phyloP scores from a whole-genome alignment of 2,329 filamentous ascomycete species.

The Phoma herbarum region DNA sequence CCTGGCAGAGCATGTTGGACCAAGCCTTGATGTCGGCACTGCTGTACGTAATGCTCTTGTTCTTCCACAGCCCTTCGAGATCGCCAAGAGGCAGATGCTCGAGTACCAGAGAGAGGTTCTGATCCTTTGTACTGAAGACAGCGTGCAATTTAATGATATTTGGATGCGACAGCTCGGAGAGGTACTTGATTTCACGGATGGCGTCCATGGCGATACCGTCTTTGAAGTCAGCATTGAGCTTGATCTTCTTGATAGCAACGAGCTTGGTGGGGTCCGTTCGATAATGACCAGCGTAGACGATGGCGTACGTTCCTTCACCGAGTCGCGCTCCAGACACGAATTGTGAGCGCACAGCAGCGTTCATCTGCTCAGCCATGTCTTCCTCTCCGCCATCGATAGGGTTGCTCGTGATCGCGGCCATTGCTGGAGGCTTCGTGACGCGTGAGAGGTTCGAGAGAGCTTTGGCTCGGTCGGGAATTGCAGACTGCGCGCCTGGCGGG shows the following conservation, averaged over 20 bases:
- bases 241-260: slow-evolving; percentile 95
- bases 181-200: slow-evolving; percentile 92
- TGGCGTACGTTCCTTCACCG: slow-evolving; percentile 95
- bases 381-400: slow-evolving; percentile 34
- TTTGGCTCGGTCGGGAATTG: slow-evolving; percentile 39
- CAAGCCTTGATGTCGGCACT: slow-evolving; percentile 94
- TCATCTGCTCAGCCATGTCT: slow-evolving; percentile 59
- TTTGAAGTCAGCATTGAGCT: slow-evolving; percentile 82
- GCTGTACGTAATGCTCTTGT: slow-evolving; percentile 82
- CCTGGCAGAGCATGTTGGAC: slow-evolving; percentile 96
- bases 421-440: slow-evolving; percentile 28
- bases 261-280: slow-evolving; percentile 73
- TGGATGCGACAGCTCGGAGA: slow-evolving; percentile 92
- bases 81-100: slow-evolving; percentile 95
- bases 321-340: slow-evolving; percentile 94
- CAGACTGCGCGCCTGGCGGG: slow-evolving; percentile 27
- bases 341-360: slow-evolving; percentile 71
- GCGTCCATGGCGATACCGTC: slow-evolving; percentile 95
- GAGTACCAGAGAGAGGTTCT: slow-evolving; percentile 94
- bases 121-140: slow-evolving; percentile 94
- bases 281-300: slow-evolving; percentile 89
- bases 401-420: slow-evolving; percentile 25
- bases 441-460: slow-evolving; percentile 45
- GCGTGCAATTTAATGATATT: slow-evolving; percentile 94
- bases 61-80: slow-evolving; percentile 84